A percentile compares a stretch with the other conserved stretches of the same genome.
These are phyloP conservation scores for Diplocarpon mali DNA, from an alignment of 2,329 filamentous ascomycete genomes.

Conservation along the genomic window DNA sequence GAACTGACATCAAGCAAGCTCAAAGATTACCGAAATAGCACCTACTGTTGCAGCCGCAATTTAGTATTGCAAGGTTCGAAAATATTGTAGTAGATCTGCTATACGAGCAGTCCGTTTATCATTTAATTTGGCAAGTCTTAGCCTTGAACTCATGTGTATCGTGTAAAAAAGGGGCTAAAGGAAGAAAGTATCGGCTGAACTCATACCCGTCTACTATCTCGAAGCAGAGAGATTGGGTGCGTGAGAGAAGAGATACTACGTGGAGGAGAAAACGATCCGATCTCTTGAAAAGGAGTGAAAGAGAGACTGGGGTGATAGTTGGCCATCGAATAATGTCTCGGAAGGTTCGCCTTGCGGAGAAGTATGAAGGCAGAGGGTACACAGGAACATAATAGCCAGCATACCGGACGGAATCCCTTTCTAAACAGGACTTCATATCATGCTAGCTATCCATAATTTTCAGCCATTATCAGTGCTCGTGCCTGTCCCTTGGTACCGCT, in stretches of 20 bases:
- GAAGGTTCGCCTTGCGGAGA: conserved; percentile 10
- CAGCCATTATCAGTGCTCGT: conserved; percentile 21
- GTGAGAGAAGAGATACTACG: conserved; percentile 4
- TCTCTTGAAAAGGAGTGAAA: conserved; percentile 9
- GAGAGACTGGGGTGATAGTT: conserved; percentile 10
- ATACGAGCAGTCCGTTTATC: conserved; percentile 47
- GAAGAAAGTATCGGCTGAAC: conserved; percentile 13
- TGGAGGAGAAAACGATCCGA: neutral
- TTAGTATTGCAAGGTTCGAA: conserved; percentile 49
- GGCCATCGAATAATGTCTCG: conserved; percentile 13
- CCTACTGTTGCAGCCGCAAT: conserved; percentile 43
- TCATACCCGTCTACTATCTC: conserved; percentile 27
- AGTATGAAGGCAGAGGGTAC: conserved; percentile 18
- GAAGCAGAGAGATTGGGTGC: conserved; percentile 10
- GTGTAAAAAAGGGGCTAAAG: conserved; percentile 4
- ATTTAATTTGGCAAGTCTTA: conserved; percentile 42
- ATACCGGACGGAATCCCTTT: conserved; percentile 6
- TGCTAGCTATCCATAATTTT: conserved; percentile 20
- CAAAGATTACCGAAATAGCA: too few relatives aligned
- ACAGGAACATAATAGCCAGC: conserved; percentile 7
- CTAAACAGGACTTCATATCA: conserved; percentile 11
- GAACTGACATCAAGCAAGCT: conserved; percentile 21
- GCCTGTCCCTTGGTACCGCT: too few relatives aligned
- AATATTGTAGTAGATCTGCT: conserved; percentile 50
- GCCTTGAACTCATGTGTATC: conserved; percentile 1